These are phyloP conservation scores for Solanum chmielewskii DNA, from an alignment of 257 asterid genomes.

Conservation along the genomic window DNA sequence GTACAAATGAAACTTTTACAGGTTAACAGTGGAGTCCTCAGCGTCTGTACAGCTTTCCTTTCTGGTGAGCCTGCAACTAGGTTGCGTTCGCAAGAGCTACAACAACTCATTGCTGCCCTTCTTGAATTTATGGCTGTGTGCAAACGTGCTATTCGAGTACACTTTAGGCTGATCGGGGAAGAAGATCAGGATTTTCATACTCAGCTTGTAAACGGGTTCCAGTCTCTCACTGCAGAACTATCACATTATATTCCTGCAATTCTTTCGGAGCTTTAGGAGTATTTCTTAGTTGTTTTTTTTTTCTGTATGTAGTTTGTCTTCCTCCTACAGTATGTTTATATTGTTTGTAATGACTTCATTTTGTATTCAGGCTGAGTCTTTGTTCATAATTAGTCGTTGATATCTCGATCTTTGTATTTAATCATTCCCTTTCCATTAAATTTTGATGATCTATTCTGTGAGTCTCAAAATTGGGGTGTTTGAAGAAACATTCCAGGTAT, in stretches of 20 bases:
- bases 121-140: constrained; percentile 99
- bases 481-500: background rate
- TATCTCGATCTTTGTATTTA: background rate
- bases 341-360: background rate
- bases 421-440: background rate
- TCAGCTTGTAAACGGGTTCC: constrained; percentile 96
- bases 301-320: background rate
- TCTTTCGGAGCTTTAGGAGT: constrained; percentile 74
- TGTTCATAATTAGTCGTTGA: background rate
- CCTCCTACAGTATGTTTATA: background rate
- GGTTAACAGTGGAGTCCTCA: constrained; percentile 98
- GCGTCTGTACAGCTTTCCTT: constrained; percentile 97
- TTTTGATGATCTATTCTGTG: background rate
- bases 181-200: constrained; percentile 98
- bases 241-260: constrained; percentile 99
- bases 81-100: constrained; percentile 93
- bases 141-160: constrained; percentile 96
- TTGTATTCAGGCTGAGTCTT: background rate
- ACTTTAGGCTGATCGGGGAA: constrained; percentile 86
- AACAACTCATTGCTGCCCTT: constrained; percentile 93
- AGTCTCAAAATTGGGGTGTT: background rate
- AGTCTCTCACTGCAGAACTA: constrained; percentile 94
- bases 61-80: constrained; percentile 99
- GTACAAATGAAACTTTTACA: constrained; percentile 9
- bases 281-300: background rate